phyloP scores from a whole-genome alignment of 2,329 filamentous ascomycete species.

The Botrytis galanthina region DNA sequence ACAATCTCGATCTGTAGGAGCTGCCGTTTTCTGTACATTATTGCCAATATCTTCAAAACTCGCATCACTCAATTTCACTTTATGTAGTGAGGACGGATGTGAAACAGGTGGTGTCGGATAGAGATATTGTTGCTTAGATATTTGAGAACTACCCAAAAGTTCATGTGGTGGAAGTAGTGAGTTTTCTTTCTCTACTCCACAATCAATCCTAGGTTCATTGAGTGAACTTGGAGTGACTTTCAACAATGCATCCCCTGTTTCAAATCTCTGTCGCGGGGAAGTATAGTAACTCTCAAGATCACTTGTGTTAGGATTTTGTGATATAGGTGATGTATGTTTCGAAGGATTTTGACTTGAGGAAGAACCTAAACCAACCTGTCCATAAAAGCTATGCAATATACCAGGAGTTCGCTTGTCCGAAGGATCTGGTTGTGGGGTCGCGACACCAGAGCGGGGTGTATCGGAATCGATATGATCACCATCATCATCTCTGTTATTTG shows the following conservation, averaged over 20 bases:
- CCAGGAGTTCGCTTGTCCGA: slow-evolving; percentile 93
- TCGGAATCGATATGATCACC: slow-evolving; percentile 78
- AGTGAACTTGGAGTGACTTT: slow-evolving; percentile 33
- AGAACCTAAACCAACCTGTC: slow-evolving; percentile 95
- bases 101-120: slow-evolving; percentile 61
- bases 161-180: slow-evolving; percentile 30
- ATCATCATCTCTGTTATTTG: slow-evolving; percentile 55
- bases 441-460: slow-evolving; percentile 84
- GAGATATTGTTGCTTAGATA: slow-evolving; percentile 38
- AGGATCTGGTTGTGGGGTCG: slow-evolving; percentile 89
- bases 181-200: slow-evolving; percentile 29
- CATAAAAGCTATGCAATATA: slow-evolving; percentile 94
- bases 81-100: slow-evolving; percentile 46
- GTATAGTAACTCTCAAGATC: slow-evolving; percentile 27
- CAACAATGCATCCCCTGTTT: slow-evolving; percentile 28
- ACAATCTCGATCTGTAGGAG: slow-evolving; percentile 43
- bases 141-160: slow-evolving; percentile 29
- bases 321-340: slow-evolving; percentile 34
- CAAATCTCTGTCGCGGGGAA: slow-evolving; percentile 29
- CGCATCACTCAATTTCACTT: slow-evolving; percentile 44
- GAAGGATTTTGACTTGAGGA: slow-evolving; percentile 42
- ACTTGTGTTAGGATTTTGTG: slow-evolving; percentile 24
- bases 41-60: slow-evolving; percentile 42
- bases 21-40: slow-evolving; percentile 39
- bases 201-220: slow-evolving; percentile 31